A percentile compares a stretch with the other conserved stretches of the same genome.
Conservation (phyloP, 768 basidiomycete species). For the Calvatia gigantea region DNA sequence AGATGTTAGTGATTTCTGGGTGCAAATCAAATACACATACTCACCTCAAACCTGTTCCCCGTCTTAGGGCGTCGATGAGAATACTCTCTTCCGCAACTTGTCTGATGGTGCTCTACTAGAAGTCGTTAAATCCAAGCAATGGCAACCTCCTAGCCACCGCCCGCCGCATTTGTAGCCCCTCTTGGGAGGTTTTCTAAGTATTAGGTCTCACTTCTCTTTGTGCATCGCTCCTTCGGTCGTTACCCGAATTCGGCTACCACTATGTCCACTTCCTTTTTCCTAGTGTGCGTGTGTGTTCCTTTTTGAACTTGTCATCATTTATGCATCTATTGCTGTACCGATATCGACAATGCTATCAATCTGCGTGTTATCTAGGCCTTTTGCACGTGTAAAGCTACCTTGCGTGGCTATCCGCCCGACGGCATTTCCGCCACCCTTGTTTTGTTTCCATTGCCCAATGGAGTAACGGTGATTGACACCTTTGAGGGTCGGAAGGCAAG, state of each 20-base stretch:
- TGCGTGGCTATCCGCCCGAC: neutral
- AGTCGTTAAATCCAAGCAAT: conserved; percentile 54
- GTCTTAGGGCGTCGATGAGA: conserved; percentile 41
- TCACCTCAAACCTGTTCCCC: neutral
- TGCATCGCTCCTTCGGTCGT: no score
- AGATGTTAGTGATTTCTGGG: conserved; percentile 38
- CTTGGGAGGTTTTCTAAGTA: conserved; percentile 8
- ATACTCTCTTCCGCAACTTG: conserved; percentile 42
- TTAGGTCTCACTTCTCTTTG: no score
- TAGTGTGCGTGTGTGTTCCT: neutral
- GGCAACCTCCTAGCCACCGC: conserved; percentile 38
- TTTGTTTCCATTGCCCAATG: conserved; percentile 62
- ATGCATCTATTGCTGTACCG: conserved; percentile 37
- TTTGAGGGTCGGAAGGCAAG: conserved; percentile 74
- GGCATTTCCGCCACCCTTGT: neutral
- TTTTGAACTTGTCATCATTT: neutral
- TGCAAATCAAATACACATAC: neutral
- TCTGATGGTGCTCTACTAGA: conserved; percentile 43
- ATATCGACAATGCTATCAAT: conserved; percentile 20
- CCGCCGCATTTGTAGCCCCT: conserved; percentile 27
- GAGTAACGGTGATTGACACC: conserved; percentile 89
- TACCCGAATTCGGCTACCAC: no score
- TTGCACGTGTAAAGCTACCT: neutral
- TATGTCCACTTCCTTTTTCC: conserved; percentile 13
- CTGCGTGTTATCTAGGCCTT: conserved; percentile 9